phyloP scores from a whole-genome alignment of 2,329 filamentous ascomycete genomes.

The Zymoseptoria tritici region DNA sequence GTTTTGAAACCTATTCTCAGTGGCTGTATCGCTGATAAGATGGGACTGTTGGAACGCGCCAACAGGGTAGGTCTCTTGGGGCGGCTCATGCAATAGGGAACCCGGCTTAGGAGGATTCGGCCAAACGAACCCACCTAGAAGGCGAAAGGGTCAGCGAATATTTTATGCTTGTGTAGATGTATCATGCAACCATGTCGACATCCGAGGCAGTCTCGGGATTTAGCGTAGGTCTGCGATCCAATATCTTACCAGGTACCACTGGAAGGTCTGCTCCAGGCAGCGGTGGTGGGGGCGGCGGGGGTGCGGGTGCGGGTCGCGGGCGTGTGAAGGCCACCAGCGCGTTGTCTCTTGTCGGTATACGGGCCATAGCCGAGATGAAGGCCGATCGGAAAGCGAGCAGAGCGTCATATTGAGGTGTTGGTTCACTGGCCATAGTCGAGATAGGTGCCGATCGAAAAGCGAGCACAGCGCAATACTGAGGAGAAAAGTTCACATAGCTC shows the following conservation, averaged over 20 bases:
- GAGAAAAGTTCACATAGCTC: neutral
- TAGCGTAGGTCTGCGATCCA: too few relatives aligned
- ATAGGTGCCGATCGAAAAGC: neutral
- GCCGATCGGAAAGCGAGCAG: neutral
- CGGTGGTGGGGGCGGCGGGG: neutral
- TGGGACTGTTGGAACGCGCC: too few relatives aligned
- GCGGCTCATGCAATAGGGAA: too few relatives aligned
- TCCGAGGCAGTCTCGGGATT: neutral
- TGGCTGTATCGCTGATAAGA: too few relatives aligned
- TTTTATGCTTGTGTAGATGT: neutral
- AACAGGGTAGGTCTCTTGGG: too few relatives aligned
- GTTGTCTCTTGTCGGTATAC: neutral
- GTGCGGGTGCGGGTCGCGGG: too few relatives aligned
- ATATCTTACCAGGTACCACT: neutral
- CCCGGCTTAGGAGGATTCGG: neutral
- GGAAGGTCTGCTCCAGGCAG: neutral
- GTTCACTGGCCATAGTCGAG: neutral
- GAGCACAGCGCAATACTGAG: neutral
- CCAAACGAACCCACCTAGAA: neutral
- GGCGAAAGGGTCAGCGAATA: neutral
- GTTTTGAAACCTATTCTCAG: too few relatives aligned
- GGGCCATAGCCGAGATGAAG: neutral
- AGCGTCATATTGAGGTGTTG: neutral
- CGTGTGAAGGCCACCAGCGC: neutral
- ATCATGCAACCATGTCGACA: neutral